Evolutionary conservation across 2,329 filamentous ascomycete genomes (phyloP).

Genomic region (Cadophora gregata): DNA sequence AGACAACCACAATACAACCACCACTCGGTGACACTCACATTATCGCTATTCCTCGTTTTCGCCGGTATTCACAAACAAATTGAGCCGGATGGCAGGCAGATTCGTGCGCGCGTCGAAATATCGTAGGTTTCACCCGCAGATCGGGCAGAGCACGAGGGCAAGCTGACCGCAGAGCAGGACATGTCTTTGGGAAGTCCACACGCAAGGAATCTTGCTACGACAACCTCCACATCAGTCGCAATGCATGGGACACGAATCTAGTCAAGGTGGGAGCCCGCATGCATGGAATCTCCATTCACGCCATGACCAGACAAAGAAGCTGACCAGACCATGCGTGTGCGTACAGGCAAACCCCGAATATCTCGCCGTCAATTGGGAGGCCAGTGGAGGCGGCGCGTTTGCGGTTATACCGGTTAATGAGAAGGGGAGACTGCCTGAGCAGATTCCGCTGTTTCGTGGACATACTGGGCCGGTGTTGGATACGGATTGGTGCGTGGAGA

Average conservation of each 20-base stretch:
- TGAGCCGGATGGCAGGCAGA: slow-evolving; percentile 65
- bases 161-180: slow-evolving; percentile 64
- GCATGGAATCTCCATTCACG: background rate
- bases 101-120: slow-evolving; percentile 79
- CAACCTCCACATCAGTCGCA: slow-evolving; percentile 94
- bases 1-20: slow-evolving; percentile 9
- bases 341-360: slow-evolving; percentile 92
- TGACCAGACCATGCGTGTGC: slow-evolving; percentile 41
- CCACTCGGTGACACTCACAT: slow-evolving; percentile 1
- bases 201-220: slow-evolving; percentile 99
- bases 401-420: slow-evolving; percentile 92
- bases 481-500: slow-evolving; percentile 85
- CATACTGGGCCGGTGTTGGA: slow-evolving; percentile 96
- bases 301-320: slow-evolving; percentile 21
- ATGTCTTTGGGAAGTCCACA: slow-evolving; percentile 96
- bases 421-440: slow-evolving; percentile 87
- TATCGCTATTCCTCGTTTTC: slow-evolving; percentile 24
- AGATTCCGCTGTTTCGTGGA: slow-evolving; percentile 92
- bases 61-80: slow-evolving; percentile 17
- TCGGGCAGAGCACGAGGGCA: slow-evolving; percentile 36
- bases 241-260: slow-evolving; percentile 99
- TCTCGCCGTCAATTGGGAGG: slow-evolving; percentile 97
- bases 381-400: slow-evolving; percentile 93
- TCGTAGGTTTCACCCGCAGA: slow-evolving; percentile 54
- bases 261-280: slow-evolving; percentile 72